Base-by-base conservation (phyloP, 345 rosid genomes). In the Murraya paniculata region DNA sequence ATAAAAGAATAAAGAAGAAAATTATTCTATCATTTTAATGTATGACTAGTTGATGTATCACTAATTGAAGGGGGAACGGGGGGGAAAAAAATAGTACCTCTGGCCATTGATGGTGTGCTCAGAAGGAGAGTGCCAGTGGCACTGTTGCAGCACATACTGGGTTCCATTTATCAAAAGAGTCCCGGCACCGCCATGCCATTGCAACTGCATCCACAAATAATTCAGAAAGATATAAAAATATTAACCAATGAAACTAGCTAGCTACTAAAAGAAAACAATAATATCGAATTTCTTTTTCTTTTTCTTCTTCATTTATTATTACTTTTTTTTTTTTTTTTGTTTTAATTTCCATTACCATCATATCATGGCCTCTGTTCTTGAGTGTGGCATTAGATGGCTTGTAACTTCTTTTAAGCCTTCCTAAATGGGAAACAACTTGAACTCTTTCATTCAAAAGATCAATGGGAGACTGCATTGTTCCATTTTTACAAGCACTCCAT, bases 391-490 rank as follows among this genome's bases (percentile, higher is more conserved):
- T 85, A 24, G 86, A 65, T 6, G 94, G 87, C 73, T 80, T 81
- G 73, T 95, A 92, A 68, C 78, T 75, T 81, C 87, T 85, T 4
- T 58, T 87, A 33, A 95, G 89, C 62, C 82, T 83, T 45, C 86
- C 90, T 22, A 90, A 77, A 75, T 85, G 81, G 24, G 92, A 78
- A 39, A 89, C 91, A 16, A 88, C 19, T 64, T 80, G 41, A 75
- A 92, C 93, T 72, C 91, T 88, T 61, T 91, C 81, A 38, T 82
- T 64, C 71, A 80, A 57, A n/a, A 95, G 77, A 85, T 93, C 95
- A 35, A 93, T 89, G 0, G 98, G 99, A 64, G 99, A 95, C 71
- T 95, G 98, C 94, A 91, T 89, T 4, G 84, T 31, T 78, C 98
- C 99, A 57, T 85, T 86, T 65, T 83, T 74, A 25, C 99, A 95